These are phyloP conservation scores for Ogataea polymorpha DNA, from an alignment of 805 yeast species.

Conservation along the genomic window DNA sequence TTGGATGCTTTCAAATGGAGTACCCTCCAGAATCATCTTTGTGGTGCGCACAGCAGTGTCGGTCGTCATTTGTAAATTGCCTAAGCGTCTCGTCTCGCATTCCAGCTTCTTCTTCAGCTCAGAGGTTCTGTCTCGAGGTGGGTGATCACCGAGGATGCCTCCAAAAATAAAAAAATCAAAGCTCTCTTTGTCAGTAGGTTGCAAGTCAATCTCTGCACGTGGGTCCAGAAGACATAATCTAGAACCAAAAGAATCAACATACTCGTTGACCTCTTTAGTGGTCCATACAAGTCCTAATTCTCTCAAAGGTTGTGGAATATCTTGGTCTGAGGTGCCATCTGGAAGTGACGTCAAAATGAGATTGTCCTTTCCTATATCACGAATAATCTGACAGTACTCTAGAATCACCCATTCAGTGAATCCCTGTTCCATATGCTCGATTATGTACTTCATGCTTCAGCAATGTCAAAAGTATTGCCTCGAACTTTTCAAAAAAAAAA, in stretches of 20 bases:
- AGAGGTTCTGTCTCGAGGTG: constrained; percentile 89
- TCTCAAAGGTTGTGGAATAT: constrained; percentile 59
- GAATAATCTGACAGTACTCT: constrained; percentile 79
- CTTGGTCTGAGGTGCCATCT: constrained; percentile 49
- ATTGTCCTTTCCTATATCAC: constrained; percentile 78
- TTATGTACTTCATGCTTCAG: constrained; percentile 75
- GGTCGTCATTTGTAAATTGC: constrained; percentile 91
- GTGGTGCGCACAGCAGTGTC: constrained; percentile 96
- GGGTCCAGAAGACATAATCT: constrained; percentile 88
- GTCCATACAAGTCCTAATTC: constrained; percentile 81
- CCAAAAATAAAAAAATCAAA: constrained; percentile 94
- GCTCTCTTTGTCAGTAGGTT: constrained; percentile 59
- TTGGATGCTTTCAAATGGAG: constrained; percentile 64
- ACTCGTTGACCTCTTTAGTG: constrained; percentile 59
- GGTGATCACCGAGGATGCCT: constrained; percentile 93
- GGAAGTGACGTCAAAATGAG: constrained; percentile 78
- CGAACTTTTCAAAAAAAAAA: background rate
- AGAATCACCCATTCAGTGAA: constrained; percentile 94
- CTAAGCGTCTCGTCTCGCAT: constrained; percentile 82
- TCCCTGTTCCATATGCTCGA: constrained; percentile 97
- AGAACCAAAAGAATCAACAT: constrained; percentile 43
- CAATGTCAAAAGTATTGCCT: background rate
- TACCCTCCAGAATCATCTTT: constrained; percentile 65
- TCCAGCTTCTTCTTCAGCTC: constrained; percentile 80
- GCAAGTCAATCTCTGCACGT: constrained; percentile 69